Percentiles rank a stretch among this genome's conserved stretches.
Evolutionary conservation across 2,329 filamentous ascomycete species (phyloP).

Genomic region (Verticillium nubilum): DNA sequence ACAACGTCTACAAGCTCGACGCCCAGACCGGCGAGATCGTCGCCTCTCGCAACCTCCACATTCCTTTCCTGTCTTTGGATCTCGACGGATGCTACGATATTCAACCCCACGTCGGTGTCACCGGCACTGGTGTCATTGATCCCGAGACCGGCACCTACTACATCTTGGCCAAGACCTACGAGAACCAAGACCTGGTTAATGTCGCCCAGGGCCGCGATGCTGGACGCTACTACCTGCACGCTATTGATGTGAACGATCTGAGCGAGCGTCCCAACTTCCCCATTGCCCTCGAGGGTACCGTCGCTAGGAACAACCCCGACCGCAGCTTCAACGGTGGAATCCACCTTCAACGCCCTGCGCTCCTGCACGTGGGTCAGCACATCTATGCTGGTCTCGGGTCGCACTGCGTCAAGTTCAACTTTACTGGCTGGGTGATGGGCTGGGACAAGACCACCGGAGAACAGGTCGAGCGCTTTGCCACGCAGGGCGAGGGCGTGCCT

Average conservation of each 20-base stretch:
- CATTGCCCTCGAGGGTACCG: conserved; percentile 38
- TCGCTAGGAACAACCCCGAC: conserved; percentile 37
- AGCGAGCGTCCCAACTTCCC: conserved; percentile 36
- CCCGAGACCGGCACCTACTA: conserved; percentile 37
- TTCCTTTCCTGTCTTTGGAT: conserved; percentile 44
- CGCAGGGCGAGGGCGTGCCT: conserved; percentile 32
- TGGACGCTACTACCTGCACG: conserved; percentile 30
- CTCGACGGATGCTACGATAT: conserved; percentile 43
- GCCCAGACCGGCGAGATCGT: conserved; percentile 48
- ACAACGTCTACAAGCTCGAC: conserved; percentile 52
- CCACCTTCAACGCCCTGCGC: conserved; percentile 43
- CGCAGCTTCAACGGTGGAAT: conserved; percentile 49
- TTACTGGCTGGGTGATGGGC: conserved; percentile 46
- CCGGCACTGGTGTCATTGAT: conserved; percentile 40
- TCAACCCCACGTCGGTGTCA: conserved; percentile 39
- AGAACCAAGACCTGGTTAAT: conserved; percentile 21
- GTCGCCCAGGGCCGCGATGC: conserved; percentile 25
- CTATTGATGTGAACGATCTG: conserved; percentile 31
- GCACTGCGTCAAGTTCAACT: conserved; percentile 51
- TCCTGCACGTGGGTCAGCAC: conserved; percentile 38
- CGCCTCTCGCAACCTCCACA: conserved; percentile 38
- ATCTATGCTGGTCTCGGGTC: conserved; percentile 50
- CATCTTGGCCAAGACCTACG: conserved; percentile 36
- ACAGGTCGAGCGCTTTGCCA: conserved; percentile 33
- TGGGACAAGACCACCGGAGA: conserved; percentile 35